Conservation (phyloP, 2,329 filamentous ascomycete genomes). For the Simplicillium aogashimaense region DNA sequence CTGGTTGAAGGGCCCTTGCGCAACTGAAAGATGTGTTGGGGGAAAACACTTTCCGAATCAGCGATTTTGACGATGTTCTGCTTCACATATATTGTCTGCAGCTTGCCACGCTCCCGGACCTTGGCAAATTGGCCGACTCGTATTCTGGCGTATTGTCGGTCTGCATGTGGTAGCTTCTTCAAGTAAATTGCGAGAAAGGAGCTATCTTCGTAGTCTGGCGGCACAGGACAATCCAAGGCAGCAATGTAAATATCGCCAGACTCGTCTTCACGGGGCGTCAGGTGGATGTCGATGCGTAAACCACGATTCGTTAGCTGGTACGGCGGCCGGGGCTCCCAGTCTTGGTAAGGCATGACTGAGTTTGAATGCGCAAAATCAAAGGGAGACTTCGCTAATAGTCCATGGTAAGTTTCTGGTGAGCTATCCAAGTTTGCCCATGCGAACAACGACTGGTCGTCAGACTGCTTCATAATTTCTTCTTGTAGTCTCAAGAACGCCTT, state of each 20-base stretch:
- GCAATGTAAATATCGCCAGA: slow-evolving; percentile 14
- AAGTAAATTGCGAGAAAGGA: slow-evolving; percentile 20
- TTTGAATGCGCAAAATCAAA: slow-evolving; percentile 26
- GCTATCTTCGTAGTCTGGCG: slow-evolving; percentile 16
- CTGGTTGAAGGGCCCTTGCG: slow-evolving; percentile 6
- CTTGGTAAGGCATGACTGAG: slow-evolving; percentile 18
- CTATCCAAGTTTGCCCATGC: slow-evolving; percentile 10
- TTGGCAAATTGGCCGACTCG: slow-evolving; percentile 8
- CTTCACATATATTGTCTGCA: slow-evolving; percentile 16
- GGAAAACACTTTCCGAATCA: slow-evolving; percentile 10
- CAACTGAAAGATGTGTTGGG: slow-evolving; percentile 11
- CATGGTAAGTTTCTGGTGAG: slow-evolving; percentile 15
- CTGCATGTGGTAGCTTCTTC: slow-evolving; percentile 13
- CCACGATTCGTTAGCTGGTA: slow-evolving; percentile 17
- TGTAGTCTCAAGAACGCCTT: slow-evolving; percentile 14
- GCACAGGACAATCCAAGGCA: slow-evolving; percentile 19
- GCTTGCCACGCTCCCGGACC: slow-evolving; percentile 10
- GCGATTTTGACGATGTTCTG: slow-evolving; percentile 11
- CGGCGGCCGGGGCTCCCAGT: slow-evolving; percentile 16
- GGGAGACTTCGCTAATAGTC: slow-evolving; percentile 36
- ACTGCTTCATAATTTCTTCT: slow-evolving; percentile 14
- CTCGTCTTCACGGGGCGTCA: slow-evolving; percentile 7
- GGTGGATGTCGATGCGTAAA: slow-evolving; percentile 14
- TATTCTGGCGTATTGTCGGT: slow-evolving; percentile 16
- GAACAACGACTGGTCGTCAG: slow-evolving; percentile 11